A percentile compares a stretch with the other conserved stretches of the same genome.
Evolutionary conservation across 495 filamentous ascomycete genomes (phyloP).

Genomic region (Pyrenopolyporus hunteri): DNA sequence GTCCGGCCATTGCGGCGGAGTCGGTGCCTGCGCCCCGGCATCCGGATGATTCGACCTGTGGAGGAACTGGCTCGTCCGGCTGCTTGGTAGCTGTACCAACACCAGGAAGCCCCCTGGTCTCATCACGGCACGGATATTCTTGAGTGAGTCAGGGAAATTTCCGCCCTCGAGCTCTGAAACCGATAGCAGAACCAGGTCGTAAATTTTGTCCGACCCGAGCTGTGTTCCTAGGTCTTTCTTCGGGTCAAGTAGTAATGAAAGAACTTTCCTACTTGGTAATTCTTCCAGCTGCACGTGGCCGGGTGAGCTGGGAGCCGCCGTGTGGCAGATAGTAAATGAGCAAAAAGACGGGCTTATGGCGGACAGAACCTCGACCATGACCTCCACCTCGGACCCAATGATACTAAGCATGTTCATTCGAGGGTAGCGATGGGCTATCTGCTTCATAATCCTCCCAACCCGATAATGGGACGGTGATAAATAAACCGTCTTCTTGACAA

Average conservation of each 20-base stretch:
- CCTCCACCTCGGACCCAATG: slow-evolving; percentile 35
- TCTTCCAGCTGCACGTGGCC: too few relatives aligned
- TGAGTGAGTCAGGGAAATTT: slow-evolving; percentile 9
- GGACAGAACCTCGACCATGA: slow-evolving; percentile 41
- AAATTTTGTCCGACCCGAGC: slow-evolving; percentile 10
- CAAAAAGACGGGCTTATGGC: slow-evolving; percentile 45
- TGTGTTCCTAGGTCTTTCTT: slow-evolving; percentile 18
- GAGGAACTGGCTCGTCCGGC: slow-evolving; percentile 30
- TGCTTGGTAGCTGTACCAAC: slow-evolving; percentile 36
- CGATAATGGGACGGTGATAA: slow-evolving; percentile 42
- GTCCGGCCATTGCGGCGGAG: slow-evolving; percentile 45
- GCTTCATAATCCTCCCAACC: slow-evolving; percentile 44
- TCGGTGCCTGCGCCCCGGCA: neutral
- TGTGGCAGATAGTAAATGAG: slow-evolving; percentile 39
- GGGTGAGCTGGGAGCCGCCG: slow-evolving; percentile 24
- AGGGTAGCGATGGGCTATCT: slow-evolving; percentile 52
- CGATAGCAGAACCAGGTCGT: slow-evolving; percentile 50
- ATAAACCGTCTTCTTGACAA: slow-evolving; percentile 43
- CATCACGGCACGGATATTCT: slow-evolving; percentile 43
- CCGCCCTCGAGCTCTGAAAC: slow-evolving; percentile 40
- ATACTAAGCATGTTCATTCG: slow-evolving; percentile 51
- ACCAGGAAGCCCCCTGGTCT: slow-evolving; percentile 51
- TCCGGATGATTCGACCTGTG: slow-evolving; percentile 5
- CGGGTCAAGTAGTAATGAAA: slow-evolving; percentile 38
- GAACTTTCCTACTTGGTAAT: slow-evolving; percentile 24